Percentiles rank a stretch among this genome's conserved stretches.
These are phyloP conservation scores for Ophiostoma sp. DNA, from an alignment of 2,329 filamentous ascomycete genomes.

Conservation along the genomic window DNA sequence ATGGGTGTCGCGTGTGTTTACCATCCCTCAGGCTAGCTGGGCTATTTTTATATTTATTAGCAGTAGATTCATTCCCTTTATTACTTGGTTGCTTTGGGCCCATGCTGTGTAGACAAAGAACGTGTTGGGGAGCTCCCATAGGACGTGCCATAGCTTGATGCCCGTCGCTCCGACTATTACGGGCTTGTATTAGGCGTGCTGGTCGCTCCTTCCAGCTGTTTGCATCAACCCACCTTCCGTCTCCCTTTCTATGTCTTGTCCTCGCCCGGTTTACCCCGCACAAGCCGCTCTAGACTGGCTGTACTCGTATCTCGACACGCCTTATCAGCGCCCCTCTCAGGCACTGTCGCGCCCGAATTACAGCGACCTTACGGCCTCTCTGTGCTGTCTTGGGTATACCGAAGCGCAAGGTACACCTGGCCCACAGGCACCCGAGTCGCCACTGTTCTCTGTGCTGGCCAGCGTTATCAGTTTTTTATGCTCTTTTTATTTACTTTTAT, in stretches of 20 bases:
- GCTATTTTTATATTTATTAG: not conserved
- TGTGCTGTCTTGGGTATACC: not conserved
- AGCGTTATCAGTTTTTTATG: not conserved
- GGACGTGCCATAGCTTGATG: not conserved
- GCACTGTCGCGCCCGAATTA: not conserved
- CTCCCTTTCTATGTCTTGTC: not conserved
- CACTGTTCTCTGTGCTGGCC: not conserved
- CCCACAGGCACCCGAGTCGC: too few relatives aligned
- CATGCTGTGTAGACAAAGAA: not conserved
- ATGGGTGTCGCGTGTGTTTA: too few relatives aligned
- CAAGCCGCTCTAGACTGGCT: conserved; percentile 10
- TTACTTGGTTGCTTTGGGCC: not conserved
- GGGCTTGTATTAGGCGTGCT: not conserved
- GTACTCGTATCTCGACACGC: not conserved
- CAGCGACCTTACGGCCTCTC: not conserved
- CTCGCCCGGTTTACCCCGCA: conserved; percentile 12
- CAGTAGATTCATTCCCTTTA: too few relatives aligned
- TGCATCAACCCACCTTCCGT: conserved; percentile 12
- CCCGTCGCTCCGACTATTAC: not conserved
- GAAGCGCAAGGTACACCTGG: too few relatives aligned
- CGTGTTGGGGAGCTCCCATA: not conserved
- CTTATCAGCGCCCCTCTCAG: conserved; percentile 6
- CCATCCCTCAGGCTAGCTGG: too few relatives aligned
- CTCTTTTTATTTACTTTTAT: conserved; percentile 6
- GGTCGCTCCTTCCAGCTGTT: conserved; percentile 7